A percentile compares a stretch with the other conserved stretches of the same genome.
These are phyloP conservation scores for Gleditsia sinensis DNA, from an alignment of 306 rosid species.

Conservation along the genomic window DNA sequence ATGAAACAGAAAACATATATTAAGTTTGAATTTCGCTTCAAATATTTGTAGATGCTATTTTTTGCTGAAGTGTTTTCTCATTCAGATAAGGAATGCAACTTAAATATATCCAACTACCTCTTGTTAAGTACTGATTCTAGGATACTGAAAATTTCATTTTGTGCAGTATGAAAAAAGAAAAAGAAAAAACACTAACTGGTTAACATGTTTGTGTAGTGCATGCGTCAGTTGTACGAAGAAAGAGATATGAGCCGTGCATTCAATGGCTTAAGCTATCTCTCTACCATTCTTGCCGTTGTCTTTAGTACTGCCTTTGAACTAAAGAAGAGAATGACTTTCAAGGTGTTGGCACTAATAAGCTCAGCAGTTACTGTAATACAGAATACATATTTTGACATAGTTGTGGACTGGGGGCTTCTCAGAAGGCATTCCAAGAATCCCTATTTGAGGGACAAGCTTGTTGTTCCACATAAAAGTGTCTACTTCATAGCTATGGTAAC, in stretches of 20 bases:
- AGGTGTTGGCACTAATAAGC: conserved; percentile 58
- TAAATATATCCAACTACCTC: background rate
- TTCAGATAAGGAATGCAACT: no score
- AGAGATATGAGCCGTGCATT: conserved; percentile 42
- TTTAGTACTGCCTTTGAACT: conserved; percentile 58
- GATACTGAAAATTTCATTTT: no score
- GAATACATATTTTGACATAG: conserved; percentile 64
- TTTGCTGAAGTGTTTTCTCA: no score
- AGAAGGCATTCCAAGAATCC: conserved; percentile 58
- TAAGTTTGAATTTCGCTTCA: no score
- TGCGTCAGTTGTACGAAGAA: conserved; percentile 54
- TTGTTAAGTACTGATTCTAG: no score
- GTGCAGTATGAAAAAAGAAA: conserved; percentile 5
- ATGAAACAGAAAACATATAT: no score
- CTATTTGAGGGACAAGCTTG: conserved; percentile 62
- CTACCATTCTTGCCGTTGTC: conserved; percentile 61
- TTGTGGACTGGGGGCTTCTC: conserved; percentile 65
- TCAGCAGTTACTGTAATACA: conserved; percentile 50
- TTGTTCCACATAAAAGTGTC: conserved; percentile 53
- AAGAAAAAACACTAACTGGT: conserved; percentile 16
- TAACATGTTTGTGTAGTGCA: conserved; percentile 45
- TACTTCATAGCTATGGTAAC: conserved; percentile 66
- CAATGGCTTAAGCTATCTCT: conserved; percentile 57
- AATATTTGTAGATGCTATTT: no score
- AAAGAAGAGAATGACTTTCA: conserved; percentile 47